These are phyloP conservation scores for Fusarium sp. DNA, from an alignment of 2,329 filamentous ascomycete species.

Conservation along the genomic window DNA sequence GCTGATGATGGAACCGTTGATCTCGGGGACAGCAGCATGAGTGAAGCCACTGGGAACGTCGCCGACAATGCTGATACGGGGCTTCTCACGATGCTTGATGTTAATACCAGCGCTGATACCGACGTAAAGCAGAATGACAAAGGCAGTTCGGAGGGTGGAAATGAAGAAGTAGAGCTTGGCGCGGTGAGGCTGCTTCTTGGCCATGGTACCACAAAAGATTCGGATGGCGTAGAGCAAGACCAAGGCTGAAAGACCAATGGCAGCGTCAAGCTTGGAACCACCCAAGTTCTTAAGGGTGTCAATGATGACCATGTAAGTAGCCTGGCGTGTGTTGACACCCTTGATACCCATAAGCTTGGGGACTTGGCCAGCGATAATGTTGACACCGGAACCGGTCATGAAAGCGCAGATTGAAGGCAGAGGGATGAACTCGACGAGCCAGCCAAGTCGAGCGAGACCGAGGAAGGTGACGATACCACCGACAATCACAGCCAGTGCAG, in stretches of 20 bases:
- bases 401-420: conserved; percentile 64
- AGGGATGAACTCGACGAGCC: conserved; percentile 66
- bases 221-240: conserved; percentile 76
- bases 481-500: conserved; percentile 60
- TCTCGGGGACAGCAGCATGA: conserved; percentile 72
- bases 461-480: conserved; percentile 62
- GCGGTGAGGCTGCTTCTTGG: conserved; percentile 72
- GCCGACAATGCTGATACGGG: conserved; percentile 73
- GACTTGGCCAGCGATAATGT: conserved; percentile 62
- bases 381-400: conserved; percentile 65
- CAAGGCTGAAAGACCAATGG: conserved; percentile 77
- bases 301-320: conserved; percentile 63
- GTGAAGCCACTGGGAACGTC: conserved; percentile 80
- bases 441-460: conserved; percentile 63
- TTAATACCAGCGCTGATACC: conserved; percentile 80
- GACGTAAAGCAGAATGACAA: conserved; percentile 84
- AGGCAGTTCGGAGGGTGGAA: conserved; percentile 80
- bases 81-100: conserved; percentile 64
- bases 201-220: conserved; percentile 68
- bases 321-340: conserved; percentile 60
- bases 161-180: conserved; percentile 82
- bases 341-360: conserved; percentile 63
- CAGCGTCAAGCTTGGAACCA: conserved; percentile 72
- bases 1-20: conserved; percentile 70
- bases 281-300: conserved; percentile 61